These are phyloP conservation scores for rapeseed (Brassica napus) DNA, from an alignment of 345 rosid species.

Conservation along the genomic window DNA sequence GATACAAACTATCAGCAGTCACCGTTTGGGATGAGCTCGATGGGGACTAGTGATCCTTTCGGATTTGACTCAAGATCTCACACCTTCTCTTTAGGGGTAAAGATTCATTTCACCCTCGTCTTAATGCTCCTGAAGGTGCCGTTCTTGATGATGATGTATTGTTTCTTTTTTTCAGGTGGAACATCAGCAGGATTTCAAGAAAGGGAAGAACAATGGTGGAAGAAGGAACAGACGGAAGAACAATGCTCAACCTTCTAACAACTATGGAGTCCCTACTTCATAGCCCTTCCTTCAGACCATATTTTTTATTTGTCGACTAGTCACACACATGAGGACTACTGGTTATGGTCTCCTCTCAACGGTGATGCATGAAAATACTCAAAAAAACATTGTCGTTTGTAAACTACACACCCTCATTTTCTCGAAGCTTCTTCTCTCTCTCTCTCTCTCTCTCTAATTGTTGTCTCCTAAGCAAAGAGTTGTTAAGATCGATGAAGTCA, in stretches of 20 bases:
- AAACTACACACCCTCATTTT: background rate
- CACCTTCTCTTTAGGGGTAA: conserved; percentile 68
- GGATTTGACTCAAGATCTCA: conserved; percentile 46
- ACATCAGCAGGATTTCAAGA: conserved; percentile 48
- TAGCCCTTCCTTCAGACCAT: background rate
- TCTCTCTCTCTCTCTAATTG: background rate
- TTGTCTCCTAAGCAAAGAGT: background rate
- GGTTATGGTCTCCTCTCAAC: background rate
- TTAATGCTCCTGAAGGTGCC: background rate
- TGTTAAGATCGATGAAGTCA: background rate
- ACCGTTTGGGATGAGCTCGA: conserved; percentile 40
- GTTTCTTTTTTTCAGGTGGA: conserved; percentile 48
- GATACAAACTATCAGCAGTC: conserved; percentile 32
- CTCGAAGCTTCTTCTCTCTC: background rate
- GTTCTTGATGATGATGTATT: background rate
- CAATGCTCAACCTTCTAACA: conserved; percentile 43
- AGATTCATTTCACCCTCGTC: background rate
- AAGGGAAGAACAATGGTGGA: conserved; percentile 43
- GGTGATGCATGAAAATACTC: background rate
- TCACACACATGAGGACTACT: background rate
- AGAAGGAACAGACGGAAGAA: conserved; percentile 47
- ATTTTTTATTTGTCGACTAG: background rate
- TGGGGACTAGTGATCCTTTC: conserved; percentile 37
- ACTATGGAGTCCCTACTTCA: conserved; percentile 51
- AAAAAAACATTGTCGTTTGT: background rate